A percentile compares a stretch with the other conserved stretches of the same genome.
Conservation (phyloP, 805 yeast species). For the Yamadazyma insecticola region DNA sequence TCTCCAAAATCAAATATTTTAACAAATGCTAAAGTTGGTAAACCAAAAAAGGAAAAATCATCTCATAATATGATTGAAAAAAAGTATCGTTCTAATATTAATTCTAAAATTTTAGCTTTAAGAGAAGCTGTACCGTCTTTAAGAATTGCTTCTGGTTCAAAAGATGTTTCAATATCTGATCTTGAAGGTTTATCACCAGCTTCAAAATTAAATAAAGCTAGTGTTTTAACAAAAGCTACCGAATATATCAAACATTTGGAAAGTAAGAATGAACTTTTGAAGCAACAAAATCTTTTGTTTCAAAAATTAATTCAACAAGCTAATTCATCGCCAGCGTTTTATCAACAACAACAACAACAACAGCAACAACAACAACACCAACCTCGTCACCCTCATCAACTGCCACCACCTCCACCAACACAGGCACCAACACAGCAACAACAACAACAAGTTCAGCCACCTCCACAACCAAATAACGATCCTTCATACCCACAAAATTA, state of each 20-base stretch:
- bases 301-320: conserved; percentile 33
- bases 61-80: conserved; percentile 80
- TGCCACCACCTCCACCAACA: conserved; percentile 7
- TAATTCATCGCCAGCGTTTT: conserved; percentile 9
- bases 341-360: conserved; percentile 5
- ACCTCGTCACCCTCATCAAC: conserved; percentile 15
- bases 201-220: conserved; percentile 70
- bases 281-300: conserved; percentile 41
- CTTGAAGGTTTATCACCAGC: conserved; percentile 78
- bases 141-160: conserved; percentile 49
- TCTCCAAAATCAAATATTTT: conserved; percentile 2
- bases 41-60: conserved; percentile 53
- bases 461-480: conserved; percentile 12
- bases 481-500: conserved; percentile 10
- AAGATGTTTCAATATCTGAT: conserved; percentile 38
- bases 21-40: conserved; percentile 28
- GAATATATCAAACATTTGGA: conserved; percentile 77
- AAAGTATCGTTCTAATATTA: conserved; percentile 74
- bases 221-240: conserved; percentile 68
- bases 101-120: conserved; percentile 61
- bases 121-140: conserved; percentile 77
- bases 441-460: conserved; percentile 12
- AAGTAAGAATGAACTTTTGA: conserved; percentile 48
- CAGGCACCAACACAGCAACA: not conserved
- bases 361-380: conserved; percentile 5